Conservation (phyloP, 352 stramenopile genomes). For the Globisporangium mamillatum region DNA sequence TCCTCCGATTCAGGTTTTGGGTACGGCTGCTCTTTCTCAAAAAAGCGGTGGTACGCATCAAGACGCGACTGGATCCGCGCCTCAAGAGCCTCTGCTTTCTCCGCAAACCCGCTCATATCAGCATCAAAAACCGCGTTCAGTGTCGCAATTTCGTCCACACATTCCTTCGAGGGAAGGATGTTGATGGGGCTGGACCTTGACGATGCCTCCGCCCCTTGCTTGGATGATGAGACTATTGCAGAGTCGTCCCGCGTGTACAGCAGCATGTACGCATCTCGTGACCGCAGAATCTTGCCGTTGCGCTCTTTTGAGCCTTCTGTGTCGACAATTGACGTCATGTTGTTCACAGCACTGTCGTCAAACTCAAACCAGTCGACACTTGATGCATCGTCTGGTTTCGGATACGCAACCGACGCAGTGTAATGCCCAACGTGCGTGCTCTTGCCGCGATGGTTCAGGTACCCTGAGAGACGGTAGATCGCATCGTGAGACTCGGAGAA, state of each 20-base stretch:
- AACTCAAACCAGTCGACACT: slow-evolving; percentile 76
- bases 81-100: slow-evolving; percentile 45
- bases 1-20: slow-evolving; percentile 23
- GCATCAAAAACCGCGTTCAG: slow-evolving; percentile 51
- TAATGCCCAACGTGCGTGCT: slow-evolving; percentile 85
- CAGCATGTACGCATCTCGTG: slow-evolving; percentile 86
- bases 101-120: slow-evolving; percentile 44
- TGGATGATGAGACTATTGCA: not conserved
- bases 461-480: slow-evolving; percentile 69
- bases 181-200: not conserved
- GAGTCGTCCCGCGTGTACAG: slow-evolving; percentile 62
- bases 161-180: slow-evolving; percentile 28
- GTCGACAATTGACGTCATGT: slow-evolving; percentile 36
- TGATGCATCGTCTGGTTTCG: slow-evolving; percentile 20
- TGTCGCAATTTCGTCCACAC: slow-evolving; percentile 43
- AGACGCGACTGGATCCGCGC: slow-evolving; percentile 45
- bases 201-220: not conserved
- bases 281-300: slow-evolving; percentile 57
- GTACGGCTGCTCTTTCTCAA: slow-evolving; percentile 54
- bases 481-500: slow-evolving; percentile 38
- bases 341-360: slow-evolving; percentile 72
- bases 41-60: slow-evolving; percentile 59
- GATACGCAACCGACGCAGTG: slow-evolving; percentile 74
- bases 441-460: slow-evolving; percentile 82
- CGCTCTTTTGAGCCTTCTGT: slow-evolving; percentile 41